Evolutionary conservation across 257 asterid genomes (phyloP), one percentile per base, ranked within the genome.

Genomic region (Nicotiana paniculata): DNA sequence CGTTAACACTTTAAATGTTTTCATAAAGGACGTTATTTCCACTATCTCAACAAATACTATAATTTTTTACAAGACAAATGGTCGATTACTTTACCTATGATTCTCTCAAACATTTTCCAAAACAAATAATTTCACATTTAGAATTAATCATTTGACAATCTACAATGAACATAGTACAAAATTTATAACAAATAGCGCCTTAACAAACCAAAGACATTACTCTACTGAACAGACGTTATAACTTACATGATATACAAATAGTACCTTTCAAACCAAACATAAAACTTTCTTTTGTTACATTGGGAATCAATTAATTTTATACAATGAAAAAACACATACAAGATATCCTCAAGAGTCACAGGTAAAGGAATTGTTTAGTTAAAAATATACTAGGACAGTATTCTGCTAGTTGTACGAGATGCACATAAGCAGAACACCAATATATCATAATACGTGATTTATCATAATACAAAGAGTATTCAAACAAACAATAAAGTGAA

Each of bases 381-480:
- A 15, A 4, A 75, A 28, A 3, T 28, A 4, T 13, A 26, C 51
- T 53, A 53, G 18, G 58, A 13, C 10, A 43, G 53, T 2, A 18
- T 61, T 72, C 30, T 69, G 66, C 85, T 81, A 51, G 48, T 69
- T n/a, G 84, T 59, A 62, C 76, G 87, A 86, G 85, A 55, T 83
- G 89, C 83, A 86, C 87, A 81, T 59, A 74, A 68, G 76, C 77
- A 55, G 70, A 28, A 77, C 43, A 18, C 26, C 43, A 79, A 69
- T 79, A 74, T 48, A 59, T 53, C 46, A 53, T 15, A 53, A 53
- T 13, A 53, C 58, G 58, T 13, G 18, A 53, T 11, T 53, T 53
- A 53, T 48, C 46, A 51, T 53, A 75, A 48, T 48, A 74, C 37
- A 13, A 48, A 75, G 39, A 28, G 46, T 15, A 2, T 10, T 48